These are phyloP conservation scores for Kokia cookei DNA, from an alignment of 441 rosid genomes.

Conservation along the genomic window DNA sequence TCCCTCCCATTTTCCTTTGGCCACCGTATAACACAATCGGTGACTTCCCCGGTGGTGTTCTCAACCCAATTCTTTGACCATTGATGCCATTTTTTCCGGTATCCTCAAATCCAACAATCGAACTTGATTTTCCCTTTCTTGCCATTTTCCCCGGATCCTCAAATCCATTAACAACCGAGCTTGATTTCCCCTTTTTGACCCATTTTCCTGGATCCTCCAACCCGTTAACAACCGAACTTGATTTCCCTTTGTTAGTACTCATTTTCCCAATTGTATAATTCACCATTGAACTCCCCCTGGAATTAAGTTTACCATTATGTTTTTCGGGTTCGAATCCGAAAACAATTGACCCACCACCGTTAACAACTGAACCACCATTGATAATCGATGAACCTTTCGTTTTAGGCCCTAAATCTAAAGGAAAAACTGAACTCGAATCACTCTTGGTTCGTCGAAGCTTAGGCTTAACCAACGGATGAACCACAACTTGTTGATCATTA, in stretches of 20 bases:
- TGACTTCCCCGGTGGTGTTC: no score
- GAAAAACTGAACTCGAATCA: slow-evolving; percentile 43
- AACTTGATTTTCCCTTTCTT: no score
- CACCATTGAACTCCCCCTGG: background rate
- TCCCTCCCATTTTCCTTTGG: background rate
- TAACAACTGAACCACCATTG: slow-evolving; percentile 19
- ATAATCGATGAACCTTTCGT: background rate
- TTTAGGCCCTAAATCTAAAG: slow-evolving; percentile 11
- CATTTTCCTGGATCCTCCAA: background rate
- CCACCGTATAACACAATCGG: no score
- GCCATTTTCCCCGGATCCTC: no score
- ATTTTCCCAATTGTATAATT: background rate
- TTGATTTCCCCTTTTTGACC: no score
- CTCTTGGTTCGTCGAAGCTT: slow-evolving; percentile 68
- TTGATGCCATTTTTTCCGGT: no score
- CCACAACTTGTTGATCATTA: no score
- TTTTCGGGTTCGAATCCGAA: background rate
- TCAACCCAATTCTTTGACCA: no score
- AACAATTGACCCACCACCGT: background rate
- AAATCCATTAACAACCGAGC: no score
- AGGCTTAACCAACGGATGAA: slow-evolving; percentile 19
- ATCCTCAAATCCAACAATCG: no score
- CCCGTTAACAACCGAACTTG: slow-evolving; percentile 11
- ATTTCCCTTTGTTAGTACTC: background rate
- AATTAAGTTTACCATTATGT: background rate